Conservation (phyloP, 768 basidiomycete species). For the Kondoa malvinella region DNA sequence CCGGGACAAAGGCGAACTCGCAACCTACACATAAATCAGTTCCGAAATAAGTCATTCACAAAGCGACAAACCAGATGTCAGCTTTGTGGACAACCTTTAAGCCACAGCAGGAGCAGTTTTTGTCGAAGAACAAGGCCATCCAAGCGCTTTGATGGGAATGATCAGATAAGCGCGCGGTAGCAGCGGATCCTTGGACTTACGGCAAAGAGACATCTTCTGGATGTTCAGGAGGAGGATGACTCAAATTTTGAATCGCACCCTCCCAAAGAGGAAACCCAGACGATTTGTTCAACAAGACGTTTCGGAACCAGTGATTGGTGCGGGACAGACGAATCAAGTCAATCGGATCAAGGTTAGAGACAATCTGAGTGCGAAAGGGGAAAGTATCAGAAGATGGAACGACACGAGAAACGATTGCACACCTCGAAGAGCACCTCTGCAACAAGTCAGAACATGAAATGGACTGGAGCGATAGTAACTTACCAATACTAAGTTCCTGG, state of each 20-base stretch:
- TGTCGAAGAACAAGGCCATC: neutral
- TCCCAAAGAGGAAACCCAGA: neutral
- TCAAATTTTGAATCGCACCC: neutral
- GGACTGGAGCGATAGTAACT: neutral
- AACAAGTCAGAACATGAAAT: neutral
- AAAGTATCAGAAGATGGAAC: slow-evolving; percentile 18
- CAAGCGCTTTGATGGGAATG: neutral
- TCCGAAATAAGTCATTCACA: neutral
- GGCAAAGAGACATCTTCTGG: neutral
- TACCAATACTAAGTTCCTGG: neutral
- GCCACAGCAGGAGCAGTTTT: neutral
- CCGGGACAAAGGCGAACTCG: neutral
- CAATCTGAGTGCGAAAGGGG: neutral
- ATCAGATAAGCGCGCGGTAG: neutral
- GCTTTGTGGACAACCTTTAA: neutral
- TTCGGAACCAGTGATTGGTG: neutral
- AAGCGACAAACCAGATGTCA: neutral
- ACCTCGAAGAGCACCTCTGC: slow-evolving; percentile 8
- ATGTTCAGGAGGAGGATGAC: neutral
- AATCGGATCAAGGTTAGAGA: neutral
- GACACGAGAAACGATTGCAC: slow-evolving; percentile 19
- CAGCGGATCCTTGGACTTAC: neutral
- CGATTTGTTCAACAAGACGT: neutral
- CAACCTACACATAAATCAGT: neutral
- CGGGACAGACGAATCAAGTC: neutral